Base-by-base conservation (phyloP, 2,329 filamentous ascomycete genomes). In the Clarireedia hainanense region DNA sequence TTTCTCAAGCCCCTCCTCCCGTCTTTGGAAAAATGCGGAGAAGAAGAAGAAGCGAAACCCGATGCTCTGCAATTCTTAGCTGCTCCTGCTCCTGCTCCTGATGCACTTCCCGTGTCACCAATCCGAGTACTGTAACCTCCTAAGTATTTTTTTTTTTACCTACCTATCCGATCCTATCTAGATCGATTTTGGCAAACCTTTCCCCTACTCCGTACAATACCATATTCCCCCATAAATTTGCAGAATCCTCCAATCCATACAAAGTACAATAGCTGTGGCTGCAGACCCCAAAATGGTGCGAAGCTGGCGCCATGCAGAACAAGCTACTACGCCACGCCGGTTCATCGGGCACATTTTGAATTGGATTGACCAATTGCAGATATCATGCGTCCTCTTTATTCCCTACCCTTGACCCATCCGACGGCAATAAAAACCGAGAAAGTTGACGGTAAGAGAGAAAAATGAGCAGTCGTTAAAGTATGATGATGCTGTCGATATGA, bases 1-100 rank as follows among this genome's bases (percentile, higher is more conserved):
- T 20, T 17, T 14, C 47, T 14, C 10, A 17, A 47, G 40, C 50
- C 15, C 40, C 34, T 24, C 14, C 27, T 20, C 39, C 45, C 50
- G 14, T 34, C 26, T n/a, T 27, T 45, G 17, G 20, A 34, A 24
- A 34, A 40, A 40, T 54, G 51, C 45, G 51, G 51, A 54, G 51
- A 54, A 48, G 40, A 54, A 48, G 40, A 42, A 27, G 26, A 34
- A 20, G 45, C 30, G 17, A 37, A 47, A 34, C 26, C 30, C 26
- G 20, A 53, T 15, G 3, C n/a, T 53, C 23, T 15, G 15, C 30
- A 17, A 23, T 14, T 20, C 12, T n/a, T 36, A 12, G 20, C 20
- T 20, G 9, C 26, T 48, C 34, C 6, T 26, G 12, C 17, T 27
- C 34, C 6, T 26, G 12, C 17, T 27, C 36, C 4, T 34, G 12